Evolutionary conservation across 2,329 filamentous ascomycete species (phyloP), one percentile per base, ranked within the genome.

Genomic region (Botryotinia calthae): DNA sequence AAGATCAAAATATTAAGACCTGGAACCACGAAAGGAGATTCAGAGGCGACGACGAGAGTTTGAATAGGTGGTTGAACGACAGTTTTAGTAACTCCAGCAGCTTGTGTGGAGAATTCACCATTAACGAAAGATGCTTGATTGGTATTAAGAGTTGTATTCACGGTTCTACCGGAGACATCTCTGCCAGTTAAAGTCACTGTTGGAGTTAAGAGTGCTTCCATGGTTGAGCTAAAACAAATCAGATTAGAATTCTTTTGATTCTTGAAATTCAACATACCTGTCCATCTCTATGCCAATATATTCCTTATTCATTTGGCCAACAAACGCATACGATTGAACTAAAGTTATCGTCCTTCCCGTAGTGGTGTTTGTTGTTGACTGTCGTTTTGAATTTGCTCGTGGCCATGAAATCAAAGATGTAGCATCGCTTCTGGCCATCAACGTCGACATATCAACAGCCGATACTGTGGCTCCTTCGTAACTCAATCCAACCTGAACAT

Each of bases 41-140:
- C 77, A 16, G 76, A 70, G n/a, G 84, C 81, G 70, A 78, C 76
- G 31, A 80, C 78, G 40, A 79, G 77, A 25, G 79, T 80, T 74
- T 79, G 79, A 44, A 80, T 78, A 0, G 79, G 80, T 25, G 76
- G 75, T 9, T 44, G 46, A 28, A 84, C 81, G 74, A 72, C 74
- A 4, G 75, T 73, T 59, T 77, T 77, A 1, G 79, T 78, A 12
- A 71, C 63, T 58, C 76, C 73, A 20, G 76, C 70, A 67, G 74
- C 74, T 65, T 80, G n/a, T 79, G 80, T 82, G 71, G 90, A 87
- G 82, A 94, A 94, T 77, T 92, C 87, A 69, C 92, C 92, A 22
- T 87, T 87, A 56, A 93, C 87, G 77, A 94, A 94, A 10, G 88
- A 86, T 25, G 91, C 91, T 80, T 93, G 90, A 81, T 91, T 90